phyloP scores from a whole-genome alignment of 768 basidiomycete species.

The Tulasnella sp. region DNA sequence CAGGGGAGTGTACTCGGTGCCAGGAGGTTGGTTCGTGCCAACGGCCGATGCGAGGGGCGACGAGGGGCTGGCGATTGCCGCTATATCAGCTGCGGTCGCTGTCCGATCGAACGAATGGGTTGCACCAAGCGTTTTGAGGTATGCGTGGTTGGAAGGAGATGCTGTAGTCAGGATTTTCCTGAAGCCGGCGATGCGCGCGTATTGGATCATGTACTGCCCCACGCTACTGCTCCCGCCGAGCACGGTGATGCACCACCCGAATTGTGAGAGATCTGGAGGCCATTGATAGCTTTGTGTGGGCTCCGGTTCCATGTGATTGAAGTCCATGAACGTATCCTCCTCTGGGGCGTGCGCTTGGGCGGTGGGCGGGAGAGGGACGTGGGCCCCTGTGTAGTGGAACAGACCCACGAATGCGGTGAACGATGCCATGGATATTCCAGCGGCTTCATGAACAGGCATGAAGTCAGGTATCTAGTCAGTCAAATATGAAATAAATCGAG shows the following conservation, averaged over 20 bases:
- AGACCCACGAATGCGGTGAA: slow-evolving; percentile 8
- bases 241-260: slow-evolving; percentile 6
- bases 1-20: background rate
- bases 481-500: background rate
- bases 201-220: slow-evolving; percentile 19
- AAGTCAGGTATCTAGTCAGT: background rate
- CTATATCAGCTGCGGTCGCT: background rate
- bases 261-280: background rate
- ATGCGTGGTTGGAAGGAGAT: slow-evolving; percentile 7
- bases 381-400: slow-evolving; percentile 16
- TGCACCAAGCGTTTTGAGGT: slow-evolving; percentile 17
- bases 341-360: background rate
- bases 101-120: slow-evolving; percentile 10
- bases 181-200: slow-evolving; percentile 19
- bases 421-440: background rate
- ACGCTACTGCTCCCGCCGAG: slow-evolving; percentile 17
- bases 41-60: background rate
- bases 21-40: background rate
- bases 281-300: background rate
- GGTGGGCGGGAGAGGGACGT: background rate
- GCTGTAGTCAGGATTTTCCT: slow-evolving; percentile 11
- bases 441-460: slow-evolving; percentile 2
- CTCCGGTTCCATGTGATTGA: background rate
- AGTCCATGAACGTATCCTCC: background rate
- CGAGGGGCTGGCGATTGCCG: background rate